These are phyloP conservation scores for Solanum acaule DNA, from an alignment of 257 asterid genomes.

Conservation along the genomic window DNA sequence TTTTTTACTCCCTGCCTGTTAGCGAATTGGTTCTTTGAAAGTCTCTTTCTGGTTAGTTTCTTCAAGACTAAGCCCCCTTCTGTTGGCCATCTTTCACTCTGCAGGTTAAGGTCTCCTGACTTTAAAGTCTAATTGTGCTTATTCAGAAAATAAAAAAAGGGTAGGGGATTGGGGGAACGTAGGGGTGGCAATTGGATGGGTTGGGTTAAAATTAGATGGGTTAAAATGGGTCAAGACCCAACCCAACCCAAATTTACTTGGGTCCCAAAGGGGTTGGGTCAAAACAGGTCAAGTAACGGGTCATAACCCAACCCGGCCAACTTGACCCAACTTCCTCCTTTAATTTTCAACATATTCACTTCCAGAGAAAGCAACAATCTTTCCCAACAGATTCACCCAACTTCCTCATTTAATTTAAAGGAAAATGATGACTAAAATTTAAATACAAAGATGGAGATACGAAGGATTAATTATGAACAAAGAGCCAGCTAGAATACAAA, in stretches of 20 bases:
- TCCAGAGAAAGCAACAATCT: not conserved
- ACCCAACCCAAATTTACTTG: not conserved
- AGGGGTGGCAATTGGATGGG: not conserved
- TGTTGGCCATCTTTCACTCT: not conserved
- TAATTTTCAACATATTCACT: not conserved
- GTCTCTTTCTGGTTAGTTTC: not conserved
- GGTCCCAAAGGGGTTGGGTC: not conserved
- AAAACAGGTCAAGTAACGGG: not conserved
- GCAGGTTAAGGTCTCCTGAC: not conserved
- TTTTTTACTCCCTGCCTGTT: not conserved
- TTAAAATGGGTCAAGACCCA: not conserved
- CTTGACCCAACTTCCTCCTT: not conserved
- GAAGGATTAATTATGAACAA: not conserved
- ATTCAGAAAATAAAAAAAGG: no score
- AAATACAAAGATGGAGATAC: not conserved
- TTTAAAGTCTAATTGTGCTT: not conserved
- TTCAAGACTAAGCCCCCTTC: not conserved
- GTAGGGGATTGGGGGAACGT: not conserved
- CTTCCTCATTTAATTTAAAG: not conserved
- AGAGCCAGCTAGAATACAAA: not conserved
- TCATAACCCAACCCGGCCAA: not conserved
- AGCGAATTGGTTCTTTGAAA: not conserved
- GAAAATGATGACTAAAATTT: not conserved
- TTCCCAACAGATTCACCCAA: not conserved
- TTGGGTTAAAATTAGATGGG: not conserved